Evolutionary conservation across 2,329 filamentous ascomycete genomes (phyloP), one percentile per base, ranked within the genome.

Genomic region (Fusarium subglutinans): DNA sequence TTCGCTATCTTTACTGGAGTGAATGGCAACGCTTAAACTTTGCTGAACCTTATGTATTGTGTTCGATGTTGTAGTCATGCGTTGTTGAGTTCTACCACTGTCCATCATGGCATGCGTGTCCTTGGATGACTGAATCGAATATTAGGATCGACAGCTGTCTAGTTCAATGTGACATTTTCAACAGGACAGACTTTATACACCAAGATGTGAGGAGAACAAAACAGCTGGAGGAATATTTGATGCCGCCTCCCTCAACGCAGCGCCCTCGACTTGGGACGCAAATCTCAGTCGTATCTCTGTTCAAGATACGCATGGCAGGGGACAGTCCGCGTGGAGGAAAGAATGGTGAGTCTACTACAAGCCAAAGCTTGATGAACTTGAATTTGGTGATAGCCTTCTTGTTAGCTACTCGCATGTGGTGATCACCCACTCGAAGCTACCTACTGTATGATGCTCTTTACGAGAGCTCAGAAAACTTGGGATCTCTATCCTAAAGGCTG

Each of bases 241-340:
- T 37, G 20, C 24, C 14, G 20, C 51, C n/a, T 17, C 20, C 20
- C 20, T 5, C 10, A 28, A 1, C 8, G 51, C 2, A 28, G 35
- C 20, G 9, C 14, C 24, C 6, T 40, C 24, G 3, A 22, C 14
- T 17, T 28, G 18, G 6, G 33, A 6, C n/a, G 24, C 2, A 54
- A 14, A 9, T 26, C 14, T 37, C 13, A 2, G 18, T 1, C 11
- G 15, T 13, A 17, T 40, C 35, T 41, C 3, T 10, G 4, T 14
- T 14, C 24, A 28, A 10, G 10, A 14, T 41, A 17, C 24, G 14
- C 18, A 55, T 28, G 26, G 8, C 2, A 22, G 20, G 7, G 24
- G 11, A 13, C 2, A 17, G 18, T 10, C 8, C 18, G 6, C 7
- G 8, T 7, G 7, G 2, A 38, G 14, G 1, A 38, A 6, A 3